phyloP scores from a whole-genome alignment of 2,329 filamentous ascomycete species.

The Aspergillus sp. region DNA sequence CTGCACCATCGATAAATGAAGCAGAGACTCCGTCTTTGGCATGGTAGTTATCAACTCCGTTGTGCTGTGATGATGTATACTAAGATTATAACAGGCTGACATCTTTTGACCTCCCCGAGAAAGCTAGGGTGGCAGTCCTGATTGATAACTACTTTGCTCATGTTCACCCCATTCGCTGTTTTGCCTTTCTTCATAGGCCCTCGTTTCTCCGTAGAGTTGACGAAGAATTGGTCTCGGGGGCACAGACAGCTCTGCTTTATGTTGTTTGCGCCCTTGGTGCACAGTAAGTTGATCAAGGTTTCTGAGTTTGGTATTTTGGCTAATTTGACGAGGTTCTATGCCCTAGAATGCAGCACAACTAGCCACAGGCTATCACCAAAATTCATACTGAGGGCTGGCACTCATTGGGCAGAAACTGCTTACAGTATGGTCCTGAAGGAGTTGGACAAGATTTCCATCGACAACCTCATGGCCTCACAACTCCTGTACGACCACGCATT shows the following conservation, averaged over 20 bases:
- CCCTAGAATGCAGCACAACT: background rate
- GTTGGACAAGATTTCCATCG: slow-evolving; percentile 10
- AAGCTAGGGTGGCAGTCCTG: background rate
- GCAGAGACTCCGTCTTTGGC: background rate
- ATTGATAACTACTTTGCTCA: slow-evolving; percentile 9
- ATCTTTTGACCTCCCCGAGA: background rate
- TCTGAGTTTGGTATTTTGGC: background rate
- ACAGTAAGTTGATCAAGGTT: background rate
- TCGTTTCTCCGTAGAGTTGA: slow-evolving; percentile 9
- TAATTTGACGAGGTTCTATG: slow-evolving; percentile 6
- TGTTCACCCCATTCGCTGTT: slow-evolving; percentile 10
- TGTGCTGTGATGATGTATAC: background rate
- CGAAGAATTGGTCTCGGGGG: background rate
- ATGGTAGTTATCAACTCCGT: background rate
- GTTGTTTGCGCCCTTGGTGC: slow-evolving; percentile 8
- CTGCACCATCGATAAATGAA: background rate
- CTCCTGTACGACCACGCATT: slow-evolving; percentile 8
- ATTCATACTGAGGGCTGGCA: slow-evolving; percentile 2
- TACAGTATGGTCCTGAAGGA: background rate
- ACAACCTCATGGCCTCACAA: slow-evolving; percentile 9
- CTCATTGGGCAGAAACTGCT: slow-evolving; percentile 1
- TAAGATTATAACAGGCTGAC: background rate
- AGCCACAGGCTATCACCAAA: background rate
- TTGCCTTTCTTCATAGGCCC: slow-evolving; percentile 8
- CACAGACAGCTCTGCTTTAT: background rate